These are phyloP conservation scores for Ascochyta koolunga DNA, from an alignment of 2,329 filamentous ascomycete species.

Conservation along the genomic window DNA sequence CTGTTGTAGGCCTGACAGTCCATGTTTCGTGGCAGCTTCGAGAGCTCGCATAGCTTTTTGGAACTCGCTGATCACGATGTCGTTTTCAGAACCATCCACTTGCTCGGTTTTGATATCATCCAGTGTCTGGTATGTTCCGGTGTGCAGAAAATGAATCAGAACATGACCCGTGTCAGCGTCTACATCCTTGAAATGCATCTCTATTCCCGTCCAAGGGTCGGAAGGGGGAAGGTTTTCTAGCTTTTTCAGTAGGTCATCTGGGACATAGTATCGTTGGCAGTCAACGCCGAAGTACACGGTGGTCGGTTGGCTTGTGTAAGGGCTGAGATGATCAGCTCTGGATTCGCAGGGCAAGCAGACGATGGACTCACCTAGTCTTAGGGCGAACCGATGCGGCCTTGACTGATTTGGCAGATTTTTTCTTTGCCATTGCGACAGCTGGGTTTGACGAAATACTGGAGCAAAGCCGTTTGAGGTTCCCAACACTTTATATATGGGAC, in stretches of 20 bases:
- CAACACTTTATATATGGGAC: no score
- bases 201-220: background rate
- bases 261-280: no score
- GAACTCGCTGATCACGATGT: background rate
- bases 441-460: accelerated
- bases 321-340: no score
- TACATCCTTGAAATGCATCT: conserved; percentile 17
- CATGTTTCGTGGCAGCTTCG: background rate
- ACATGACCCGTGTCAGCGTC: conserved; percentile 27
- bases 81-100: background rate
- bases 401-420: no score
- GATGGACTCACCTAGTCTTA: no score
- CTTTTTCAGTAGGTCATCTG: background rate
- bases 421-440: no score
- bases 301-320: no score
- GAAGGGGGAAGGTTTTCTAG: no score
- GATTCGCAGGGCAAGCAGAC: no score
- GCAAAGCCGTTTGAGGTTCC: no score
- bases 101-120: background rate
- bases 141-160: conserved; percentile 34
- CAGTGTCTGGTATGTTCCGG: conserved; percentile 35
- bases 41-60: background rate
- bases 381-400: no score
- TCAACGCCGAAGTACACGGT: no score
- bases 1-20: background rate